These are phyloP conservation scores for Neonothopanus nambi DNA, from an alignment of 1,284 basidiomycete genomes.

Conservation along the genomic window DNA sequence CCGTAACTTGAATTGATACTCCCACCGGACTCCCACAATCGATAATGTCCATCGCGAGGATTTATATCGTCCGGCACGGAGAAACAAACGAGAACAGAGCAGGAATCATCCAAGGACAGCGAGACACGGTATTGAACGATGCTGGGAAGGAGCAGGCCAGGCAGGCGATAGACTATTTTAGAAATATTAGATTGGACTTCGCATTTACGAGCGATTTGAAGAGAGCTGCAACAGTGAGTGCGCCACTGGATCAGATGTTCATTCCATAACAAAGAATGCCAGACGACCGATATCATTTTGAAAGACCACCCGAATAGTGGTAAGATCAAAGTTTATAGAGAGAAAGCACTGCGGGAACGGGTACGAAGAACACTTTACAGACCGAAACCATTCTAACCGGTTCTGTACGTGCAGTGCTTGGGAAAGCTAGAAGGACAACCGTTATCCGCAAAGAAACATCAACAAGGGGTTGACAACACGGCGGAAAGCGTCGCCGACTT, in stretches of 20 bases:
- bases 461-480: conserved; percentile 24
- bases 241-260: background rate
- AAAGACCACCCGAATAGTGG: conserved; percentile 43
- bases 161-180: conserved; percentile 52
- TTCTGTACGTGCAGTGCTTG: conserved; percentile 48
- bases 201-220: conserved; percentile 68
- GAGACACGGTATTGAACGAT: conserved; percentile 64
- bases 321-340: conserved; percentile 37
- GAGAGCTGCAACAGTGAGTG: conserved; percentile 57
- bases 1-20: background rate
- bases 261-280: background rate
- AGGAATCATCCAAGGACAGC: conserved; percentile 69
- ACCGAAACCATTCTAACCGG: background rate
- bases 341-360: conserved; percentile 59
- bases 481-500: conserved; percentile 44
- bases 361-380: conserved; percentile 36
- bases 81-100: conserved; percentile 68
- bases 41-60: conserved; percentile 31
- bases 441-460: conserved; percentile 17
- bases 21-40: background rate
- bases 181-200: conserved; percentile 47
- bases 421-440: conserved; percentile 60
- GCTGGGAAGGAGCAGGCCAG: conserved; percentile 57
- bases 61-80: conserved; percentile 75
- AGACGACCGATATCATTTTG: conserved; percentile 70